Base-by-base conservation (phyloP, 2,329 filamentous ascomycete species). In the Scytalidium lignicola region DNA sequence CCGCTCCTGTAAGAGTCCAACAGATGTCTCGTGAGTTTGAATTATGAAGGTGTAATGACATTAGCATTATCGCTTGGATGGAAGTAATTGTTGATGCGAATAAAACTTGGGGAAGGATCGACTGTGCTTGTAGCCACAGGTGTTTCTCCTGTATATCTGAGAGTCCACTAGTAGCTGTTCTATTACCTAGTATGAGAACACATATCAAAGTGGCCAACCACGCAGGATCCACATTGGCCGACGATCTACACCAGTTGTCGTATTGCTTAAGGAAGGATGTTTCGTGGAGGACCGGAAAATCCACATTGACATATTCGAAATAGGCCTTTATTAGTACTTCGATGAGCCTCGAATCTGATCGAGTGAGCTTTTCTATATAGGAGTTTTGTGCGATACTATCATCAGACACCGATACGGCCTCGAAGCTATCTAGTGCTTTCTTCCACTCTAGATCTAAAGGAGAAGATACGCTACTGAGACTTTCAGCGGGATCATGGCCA, bases 1-100 rank as follows among this genome's bases (percentile, higher is more conserved):
- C 69, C 7, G 69, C 67, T 10, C 70, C 70, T 0, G 70, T 70
- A 46, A 73, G 59, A 44, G 69, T 73, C 70, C 70, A 73, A n/a
- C 51, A 55, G 18, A 49, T 51, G 55, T 73, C 70, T 29, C 69
- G 65, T 51, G 70, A 68, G 55, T 70, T 70, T 1, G 69, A 70
- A 54, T 73, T 72, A 60, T 73, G 70, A 22, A 73, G 67, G 50
- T 73, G 70, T 4, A 71, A 55, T 9, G 69, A 66, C 7, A 68
- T 66, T 9, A 73, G 64, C 58, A 73, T 57, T 41, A 73, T 58
- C 3, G 69, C 67, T 57, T 72, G 69, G 9, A 73, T 65, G 0
- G 70, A 67, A 44, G 60, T 59, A 23, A 71, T 57, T 56, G 65
- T 71, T 3, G 70, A 70, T 1, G 68, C 70, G 53, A 72, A 72